Conservation (phyloP, 2,329 filamentous ascomycete genomes). For the Talaromyces sp. region DNA sequence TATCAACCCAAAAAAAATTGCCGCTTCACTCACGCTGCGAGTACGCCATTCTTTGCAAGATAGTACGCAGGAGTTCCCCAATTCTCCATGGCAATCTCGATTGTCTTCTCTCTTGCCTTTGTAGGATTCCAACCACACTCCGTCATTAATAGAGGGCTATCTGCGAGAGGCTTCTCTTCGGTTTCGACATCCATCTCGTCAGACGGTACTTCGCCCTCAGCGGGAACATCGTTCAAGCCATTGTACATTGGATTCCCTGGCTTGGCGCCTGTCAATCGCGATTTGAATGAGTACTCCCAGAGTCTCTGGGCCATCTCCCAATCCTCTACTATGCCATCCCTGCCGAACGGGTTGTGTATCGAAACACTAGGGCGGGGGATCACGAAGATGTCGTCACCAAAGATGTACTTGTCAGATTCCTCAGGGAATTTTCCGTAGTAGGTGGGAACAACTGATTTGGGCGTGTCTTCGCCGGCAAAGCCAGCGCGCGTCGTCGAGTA, state of each 20-base stretch:
- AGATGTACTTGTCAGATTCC: constrained; percentile 60
- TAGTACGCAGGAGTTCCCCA: constrained; percentile 97
- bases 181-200: constrained; percentile 60
- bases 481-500: constrained; percentile 89
- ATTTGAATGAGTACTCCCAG: constrained; percentile 91
- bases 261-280: constrained; percentile 75
- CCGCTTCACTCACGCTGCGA: constrained; percentile 61
- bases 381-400: constrained; percentile 86
- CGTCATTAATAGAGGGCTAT: constrained; percentile 88
- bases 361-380: constrained; percentile 73
- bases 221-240: constrained; percentile 67
- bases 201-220: constrained; percentile 52
- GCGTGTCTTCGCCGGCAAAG: constrained; percentile 95
- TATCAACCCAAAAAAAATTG: neutral
- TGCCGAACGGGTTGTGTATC: constrained; percentile 86
- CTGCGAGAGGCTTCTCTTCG: constrained; percentile 74
- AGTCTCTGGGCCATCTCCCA: constrained; percentile 88
- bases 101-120: constrained; percentile 87
- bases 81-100: constrained; percentile 94
- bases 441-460: constrained; percentile 87
- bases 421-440: constrained; percentile 70
- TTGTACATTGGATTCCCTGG: constrained; percentile 70
- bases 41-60: constrained; percentile 80
- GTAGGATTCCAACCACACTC: constrained; percentile 88
- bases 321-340: constrained; percentile 87